Evolutionary conservation across 1,284 basidiomycete species (phyloP).

Genomic region (Irpex sp.): DNA sequence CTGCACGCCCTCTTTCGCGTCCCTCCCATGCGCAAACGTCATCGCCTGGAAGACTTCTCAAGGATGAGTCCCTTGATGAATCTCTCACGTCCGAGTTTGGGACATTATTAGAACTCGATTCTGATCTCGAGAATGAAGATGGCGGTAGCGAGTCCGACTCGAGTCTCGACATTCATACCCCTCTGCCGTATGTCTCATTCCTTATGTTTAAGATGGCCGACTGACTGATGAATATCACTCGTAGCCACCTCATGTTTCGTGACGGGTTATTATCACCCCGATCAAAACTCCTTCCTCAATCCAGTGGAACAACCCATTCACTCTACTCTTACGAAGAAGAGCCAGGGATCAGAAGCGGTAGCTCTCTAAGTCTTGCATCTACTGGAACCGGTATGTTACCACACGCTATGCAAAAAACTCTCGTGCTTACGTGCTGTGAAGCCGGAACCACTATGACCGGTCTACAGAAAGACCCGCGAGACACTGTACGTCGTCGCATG

Average conservation of each 20-base stretch:
- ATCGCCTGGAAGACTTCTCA: not conserved
- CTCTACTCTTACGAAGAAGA: conserved; percentile 16
- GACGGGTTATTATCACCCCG: conserved; percentile 72
- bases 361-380: conserved; percentile 26
- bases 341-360: conserved; percentile 17
- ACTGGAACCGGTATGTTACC: conserved; percentile 13
- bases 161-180: conserved; percentile 74
- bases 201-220: not conserved
- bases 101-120: conserved; percentile 19
- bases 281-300: conserved; percentile 55
- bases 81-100: conserved; percentile 18
- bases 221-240: not conserved
- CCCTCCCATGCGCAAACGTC: not conserved
- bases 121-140: conserved; percentile 28
- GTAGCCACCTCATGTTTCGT: conserved; percentile 68
- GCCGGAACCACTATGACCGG: conserved; percentile 48
- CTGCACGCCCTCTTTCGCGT: conserved; percentile 13
- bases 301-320: conserved; percentile 13
- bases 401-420: not conserved
- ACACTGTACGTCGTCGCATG: conserved; percentile 57
- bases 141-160: conserved; percentile 55
- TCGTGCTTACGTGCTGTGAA: conserved; percentile 2
- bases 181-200: conserved; percentile 59
- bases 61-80: conserved; percentile 15
- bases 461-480: conserved; percentile 58